Evolutionary conservation across 306 rosid species (phyloP), one percentile per base, ranked within the genome.

Genomic region (Albizia julibrissin): DNA sequence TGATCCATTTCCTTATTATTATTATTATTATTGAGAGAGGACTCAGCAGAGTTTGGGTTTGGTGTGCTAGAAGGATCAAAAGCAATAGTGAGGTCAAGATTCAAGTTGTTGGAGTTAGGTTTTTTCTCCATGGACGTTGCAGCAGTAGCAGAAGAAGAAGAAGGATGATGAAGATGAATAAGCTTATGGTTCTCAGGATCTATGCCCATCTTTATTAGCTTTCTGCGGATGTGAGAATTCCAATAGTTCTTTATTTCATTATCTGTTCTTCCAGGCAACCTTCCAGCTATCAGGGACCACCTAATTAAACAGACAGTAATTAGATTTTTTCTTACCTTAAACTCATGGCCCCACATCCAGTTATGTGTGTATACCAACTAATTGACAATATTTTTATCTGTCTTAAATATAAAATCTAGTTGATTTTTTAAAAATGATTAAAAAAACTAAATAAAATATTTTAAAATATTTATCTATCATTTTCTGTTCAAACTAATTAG

Each of bases 271-370:
- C 94, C 92, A 0, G 94, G 92, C 34, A 89, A 78, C 81, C 94
- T 91, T 84, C 94, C 92, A 29, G 92, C 94, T 27, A 91, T 90
- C 1, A 90, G 80, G 22, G 94, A 87, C 94, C 94, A 90, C 92
- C 94, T 88, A 47, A 3, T 8, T n/a, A n/a, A 43, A 37, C 40
- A n/a, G n/a, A 37, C 8, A 37, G 40, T 37, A 37, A 37, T 37
- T 37, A 37, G 8, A 37, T 37, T 13, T 2, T 11, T 13, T 13
- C 14, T 4, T 16, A 14, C 3, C 14, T 11, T 47, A 58, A 58
- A n/a, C 31, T 58, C 65, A n/a, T 6, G 62, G 64, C 6, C 31
- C 65, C 65, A 58, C 31, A 22, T 58, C 64, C 10, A 58, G 65
- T 58, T 58, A 8, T 58, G 31, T 58, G 40, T 6, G 31, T 9